Evolutionary conservation across 2,329 filamentous ascomycete genomes (phyloP).

Genomic region (Xylariaceae sp.): DNA sequence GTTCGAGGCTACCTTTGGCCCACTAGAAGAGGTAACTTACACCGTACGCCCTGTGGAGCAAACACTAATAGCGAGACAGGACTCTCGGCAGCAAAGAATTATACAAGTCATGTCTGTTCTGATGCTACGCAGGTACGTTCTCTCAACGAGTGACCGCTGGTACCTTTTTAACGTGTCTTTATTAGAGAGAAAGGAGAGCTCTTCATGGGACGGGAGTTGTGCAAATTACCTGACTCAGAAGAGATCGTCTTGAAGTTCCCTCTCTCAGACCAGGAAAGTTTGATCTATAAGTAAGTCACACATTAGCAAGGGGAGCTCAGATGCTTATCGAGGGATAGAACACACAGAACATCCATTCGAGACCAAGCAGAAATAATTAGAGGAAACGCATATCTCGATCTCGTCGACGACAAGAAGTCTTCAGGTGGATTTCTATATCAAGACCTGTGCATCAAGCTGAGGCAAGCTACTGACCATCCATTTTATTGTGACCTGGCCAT

Average conservation of each 20-base stretch:
- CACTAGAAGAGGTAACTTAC: not conserved
- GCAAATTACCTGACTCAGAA: conserved; percentile 7
- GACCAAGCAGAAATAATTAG: not conserved
- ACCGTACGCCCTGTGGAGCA: not conserved
- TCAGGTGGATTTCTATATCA: not conserved
- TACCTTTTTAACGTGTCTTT: not conserved
- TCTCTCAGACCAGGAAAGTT: conserved; percentile 4
- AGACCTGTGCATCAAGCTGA: not conserved
- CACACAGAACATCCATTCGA: not conserved
- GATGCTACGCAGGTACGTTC: conserved; percentile 17
- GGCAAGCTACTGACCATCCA: conserved; percentile 15
- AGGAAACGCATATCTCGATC: not conserved
- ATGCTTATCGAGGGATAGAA: conserved; percentile 2
- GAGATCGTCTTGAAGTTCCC: not conserved
- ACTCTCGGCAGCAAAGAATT: not conserved
- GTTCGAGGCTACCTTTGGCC: conserved; percentile 6
- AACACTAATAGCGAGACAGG: conserved; percentile 3
- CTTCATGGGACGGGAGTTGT: conserved; percentile 11
- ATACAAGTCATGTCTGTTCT: conserved; percentile 6
- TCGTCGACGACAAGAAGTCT: not conserved
- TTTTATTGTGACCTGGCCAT: conserved; percentile 6
- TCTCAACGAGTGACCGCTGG: not conserved
- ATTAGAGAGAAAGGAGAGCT: conserved; percentile 9
- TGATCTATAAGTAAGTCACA: conserved; percentile 7
- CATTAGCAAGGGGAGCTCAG: not conserved